Percentiles rank a stretch among this genome's conserved stretches.
phyloP scores from a whole-genome alignment of 2,329 filamentous ascomycete species.

The Dothideomycetidae sp. region DNA sequence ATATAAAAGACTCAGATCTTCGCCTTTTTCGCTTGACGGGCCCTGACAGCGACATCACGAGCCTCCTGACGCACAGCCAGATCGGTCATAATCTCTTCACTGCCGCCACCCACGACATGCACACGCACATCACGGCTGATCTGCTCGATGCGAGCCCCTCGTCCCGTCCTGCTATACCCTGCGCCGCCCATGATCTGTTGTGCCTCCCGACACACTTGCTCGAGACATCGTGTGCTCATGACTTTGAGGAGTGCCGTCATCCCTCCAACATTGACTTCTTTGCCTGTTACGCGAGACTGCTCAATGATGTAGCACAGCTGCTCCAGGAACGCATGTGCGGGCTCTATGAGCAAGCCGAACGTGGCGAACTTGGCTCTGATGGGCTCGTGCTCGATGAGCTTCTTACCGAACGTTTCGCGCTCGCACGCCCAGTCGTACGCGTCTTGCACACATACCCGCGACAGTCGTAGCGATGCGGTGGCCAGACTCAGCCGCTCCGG shows the following conservation, averaged over 20 bases:
- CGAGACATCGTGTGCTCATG: constrained; percentile 38
- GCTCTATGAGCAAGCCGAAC: constrained; percentile 20
- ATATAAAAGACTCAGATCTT: background rate
- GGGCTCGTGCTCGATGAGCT: constrained; percentile 29
- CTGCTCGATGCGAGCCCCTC: constrained; percentile 38
- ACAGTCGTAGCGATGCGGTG: constrained; percentile 92
- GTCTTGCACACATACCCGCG: constrained; percentile 93
- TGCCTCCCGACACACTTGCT: constrained; percentile 40
- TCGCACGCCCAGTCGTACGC: constrained; percentile 95
- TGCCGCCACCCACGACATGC: constrained; percentile 25
- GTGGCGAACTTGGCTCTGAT: constrained; percentile 21
- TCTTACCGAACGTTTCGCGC: constrained; percentile 90
- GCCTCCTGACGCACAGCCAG: constrained; percentile 22
- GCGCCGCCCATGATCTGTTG: constrained; percentile 42
- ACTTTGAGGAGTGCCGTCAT: constrained; percentile 40
- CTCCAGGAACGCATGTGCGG: constrained; percentile 21
- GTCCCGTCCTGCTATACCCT: constrained; percentile 37
- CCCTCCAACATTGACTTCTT: constrained; percentile 32
- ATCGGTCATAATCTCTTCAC: constrained; percentile 23
- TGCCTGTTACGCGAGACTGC: constrained; percentile 17
- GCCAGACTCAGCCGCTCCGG: constrained; percentile 98
- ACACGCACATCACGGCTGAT: constrained; percentile 40
- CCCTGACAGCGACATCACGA: background rate
- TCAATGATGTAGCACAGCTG: constrained; percentile 21
- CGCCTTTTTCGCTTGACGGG: background rate